Percentiles rank a stretch among this genome's conserved stretches.
Conservation (phyloP, 257 asterid genomes). For the Schizonepeta tenuifolia region DNA sequence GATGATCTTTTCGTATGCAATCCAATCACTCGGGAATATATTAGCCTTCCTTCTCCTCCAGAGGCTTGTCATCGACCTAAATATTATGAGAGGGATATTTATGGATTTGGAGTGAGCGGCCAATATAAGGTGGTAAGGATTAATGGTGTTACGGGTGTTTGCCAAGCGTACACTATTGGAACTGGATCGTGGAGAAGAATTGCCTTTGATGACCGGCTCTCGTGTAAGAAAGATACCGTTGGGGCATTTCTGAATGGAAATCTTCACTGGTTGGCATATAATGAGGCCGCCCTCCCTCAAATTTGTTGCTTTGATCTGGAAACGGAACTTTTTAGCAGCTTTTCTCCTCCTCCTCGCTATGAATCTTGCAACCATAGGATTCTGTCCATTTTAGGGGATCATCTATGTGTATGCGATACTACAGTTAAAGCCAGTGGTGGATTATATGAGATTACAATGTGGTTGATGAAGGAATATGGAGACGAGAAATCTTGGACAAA, state of each 20-base stretch:
- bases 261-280: no score
- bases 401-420: not conserved
- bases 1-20: not conserved
- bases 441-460: not conserved
- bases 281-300: no score
- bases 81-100: not conserved
- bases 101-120: not conserved
- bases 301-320: no score
- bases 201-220: no score
- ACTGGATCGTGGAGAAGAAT: no score
- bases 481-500: constrained; percentile 13
- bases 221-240: no score
- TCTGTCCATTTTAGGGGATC: constrained; percentile 15
- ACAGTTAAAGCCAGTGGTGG: no score
- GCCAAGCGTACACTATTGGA: no score
- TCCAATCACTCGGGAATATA: constrained; percentile 14
- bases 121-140: not conserved
- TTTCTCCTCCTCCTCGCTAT: not conserved
- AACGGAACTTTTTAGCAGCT: no score
- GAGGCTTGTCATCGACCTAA: no score
- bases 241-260: no score
- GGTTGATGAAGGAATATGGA: constrained; percentile 24
- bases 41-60: not conserved
- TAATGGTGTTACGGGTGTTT: no score
- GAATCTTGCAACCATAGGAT: not conserved